Base-by-base conservation (phyloP, 2,329 filamentous ascomycete genomes). In the Fusarium irregulare region DNA sequence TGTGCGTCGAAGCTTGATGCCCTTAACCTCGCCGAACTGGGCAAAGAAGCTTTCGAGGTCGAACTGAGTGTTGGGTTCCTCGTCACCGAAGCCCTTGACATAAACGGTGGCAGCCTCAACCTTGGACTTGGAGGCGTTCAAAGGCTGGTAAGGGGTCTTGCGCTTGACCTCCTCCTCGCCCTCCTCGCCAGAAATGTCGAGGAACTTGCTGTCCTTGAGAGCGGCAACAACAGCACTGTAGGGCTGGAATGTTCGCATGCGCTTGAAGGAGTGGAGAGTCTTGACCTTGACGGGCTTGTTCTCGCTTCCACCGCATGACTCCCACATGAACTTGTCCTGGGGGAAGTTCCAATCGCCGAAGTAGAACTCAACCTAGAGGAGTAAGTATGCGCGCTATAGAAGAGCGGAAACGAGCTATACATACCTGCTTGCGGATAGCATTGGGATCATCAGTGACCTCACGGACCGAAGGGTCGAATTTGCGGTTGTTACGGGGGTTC, bases 231-330 rank as follows among this genome's bases (percentile, higher is more conserved):
- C 88, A 60, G 92, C 91, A 59, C 88, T 89, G 83, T 94, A 94
- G 44, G 93, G 93, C 82, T 96, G 90, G 88, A 98, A 99, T 76
- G 91, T 92, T 73, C 90, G 91, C 97, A 99, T 99, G 80, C 97
- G 94, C 83, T 94, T 95, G 87, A 99, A 99, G 54, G 84, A 90
- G 85, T 91, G 89, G 72, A 99, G 89, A 66, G 90, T 87, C 76
- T 90, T 90, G 73, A 99, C 85, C 23, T 90, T 84, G 40, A 99
- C 90, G 45, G 94, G 87, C 80, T 92, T 91, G 85, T 98, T 97
- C 76, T 91, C 87, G 70, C 88, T 85, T 60, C 95, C 95, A 41
- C 90, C 91, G 58, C 93, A 92, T 76, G 90, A 86, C 69, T 89
- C 86, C 84, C 94, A 92, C 73, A 99, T 87, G 83, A 93, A 97